Evolutionary conservation across 108 stramenopile genomes (phyloP).

Genomic region (Cyclotella atomus): DNA sequence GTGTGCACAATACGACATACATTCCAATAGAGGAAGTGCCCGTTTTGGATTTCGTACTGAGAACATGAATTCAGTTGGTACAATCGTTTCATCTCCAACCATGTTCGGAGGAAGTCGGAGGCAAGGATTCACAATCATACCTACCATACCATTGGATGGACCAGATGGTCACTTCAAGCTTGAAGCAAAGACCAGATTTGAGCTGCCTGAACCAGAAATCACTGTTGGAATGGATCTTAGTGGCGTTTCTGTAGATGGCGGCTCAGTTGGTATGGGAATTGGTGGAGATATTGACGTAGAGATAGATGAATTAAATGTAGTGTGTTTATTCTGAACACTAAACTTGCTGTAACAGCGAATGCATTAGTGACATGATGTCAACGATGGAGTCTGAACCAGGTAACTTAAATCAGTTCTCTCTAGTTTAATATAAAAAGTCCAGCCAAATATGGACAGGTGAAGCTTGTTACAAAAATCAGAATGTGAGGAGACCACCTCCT

Average conservation of each 20-base stretch:
- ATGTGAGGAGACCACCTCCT: neutral
- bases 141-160: slow-evolving; percentile 39
- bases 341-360: too few species aligned
- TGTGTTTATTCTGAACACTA: slow-evolving; percentile 19
- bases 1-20: slow-evolving; percentile 34
- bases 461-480: neutral
- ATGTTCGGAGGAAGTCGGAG: slow-evolving; percentile 9
- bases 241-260: slow-evolving; percentile 15
- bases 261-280: slow-evolving; percentile 35
- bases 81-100: slow-evolving; percentile 11
- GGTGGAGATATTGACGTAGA: slow-evolving; percentile 44
- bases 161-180: slow-evolving; percentile 35
- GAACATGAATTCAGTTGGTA: slow-evolving; percentile 16
- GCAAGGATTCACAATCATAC: slow-evolving; percentile 36
- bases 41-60: slow-evolving; percentile 47
- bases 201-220: slow-evolving; percentile 49
- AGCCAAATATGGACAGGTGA: too few species aligned
- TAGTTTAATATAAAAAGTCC: too few species aligned
- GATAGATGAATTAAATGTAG: slow-evolving; percentile 43
- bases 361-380: too few species aligned
- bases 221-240: slow-evolving; percentile 38
- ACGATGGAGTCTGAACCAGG: too few species aligned
- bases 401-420: too few species aligned
- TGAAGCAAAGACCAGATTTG: slow-evolving; percentile 43
- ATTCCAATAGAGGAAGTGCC: slow-evolving; percentile 21